Base-by-base conservation (phyloP, 495 filamentous ascomycete genomes). In the Penicillium atrosanguineum region DNA sequence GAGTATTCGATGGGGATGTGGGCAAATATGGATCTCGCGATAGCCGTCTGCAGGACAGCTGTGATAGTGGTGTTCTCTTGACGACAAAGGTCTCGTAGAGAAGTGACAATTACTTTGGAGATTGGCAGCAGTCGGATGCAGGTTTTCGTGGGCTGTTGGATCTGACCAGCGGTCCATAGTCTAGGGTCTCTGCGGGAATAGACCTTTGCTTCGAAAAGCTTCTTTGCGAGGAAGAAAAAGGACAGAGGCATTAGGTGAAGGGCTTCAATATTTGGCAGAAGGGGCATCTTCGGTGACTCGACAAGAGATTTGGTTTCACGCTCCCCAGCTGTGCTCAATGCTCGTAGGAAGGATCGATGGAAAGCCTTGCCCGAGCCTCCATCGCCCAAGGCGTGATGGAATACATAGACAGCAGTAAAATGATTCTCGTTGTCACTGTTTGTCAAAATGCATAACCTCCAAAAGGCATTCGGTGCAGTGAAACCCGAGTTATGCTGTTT, bases 371-470 rank as follows among this genome's bases (percentile, higher is more conserved):
- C 69, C 0, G 70, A 73, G 8, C 44, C 59, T 1, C 70, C 70
- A 45, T 73, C 70, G 5, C 67, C 65, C 25, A 71, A 44, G 0
- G 59, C 70, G 48, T 72, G 69, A 29, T 76, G 74, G 46, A 65
- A 73, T 5, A 73, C 63, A 52, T 72, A 73, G 1, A 56, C 67
- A 4, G 65, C 66, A n/a, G 68, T 74, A 44, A 68, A 73, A 26
- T 42, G 49, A 25, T 34, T 55, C n/a, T 55, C 49, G 41, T 61
- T 43, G 5, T 50, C 57, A 23, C 57, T 45, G 14, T 65, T 42
- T 19, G 59, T 46, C 7, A 78, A 50, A 8, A 78, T 49, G 15
- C 59, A 42, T 1, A 79, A 48, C 44, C 72, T 62, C 77, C 77
- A 80, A 43, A 56, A 68, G 0, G 76, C 66, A 34, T 59, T 42